Conservation (phyloP, 2,329 filamentous ascomycete species). For the Alternaria sp. region DNA sequence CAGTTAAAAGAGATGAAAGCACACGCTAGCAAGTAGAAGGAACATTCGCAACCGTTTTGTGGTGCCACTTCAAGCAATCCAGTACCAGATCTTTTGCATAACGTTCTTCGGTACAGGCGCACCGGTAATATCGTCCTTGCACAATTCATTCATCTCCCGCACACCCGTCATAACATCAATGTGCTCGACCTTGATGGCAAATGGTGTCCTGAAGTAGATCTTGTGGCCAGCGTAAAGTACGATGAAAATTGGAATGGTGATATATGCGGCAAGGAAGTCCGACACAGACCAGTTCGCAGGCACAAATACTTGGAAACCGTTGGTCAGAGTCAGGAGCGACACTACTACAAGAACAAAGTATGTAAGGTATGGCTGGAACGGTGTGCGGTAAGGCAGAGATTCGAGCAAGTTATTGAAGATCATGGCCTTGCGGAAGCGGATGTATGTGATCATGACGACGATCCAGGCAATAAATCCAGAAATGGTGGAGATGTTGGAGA, state of each 20-base stretch:
- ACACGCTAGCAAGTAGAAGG: no score
- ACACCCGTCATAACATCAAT: slow-evolving; percentile 45
- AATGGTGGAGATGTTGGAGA: slow-evolving; percentile 71
- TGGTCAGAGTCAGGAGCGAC: slow-evolving; percentile 40
- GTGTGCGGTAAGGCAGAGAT: slow-evolving; percentile 57
- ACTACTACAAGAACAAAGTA: slow-evolving; percentile 63
- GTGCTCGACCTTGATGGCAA: slow-evolving; percentile 33
- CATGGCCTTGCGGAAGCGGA: slow-evolving; percentile 61
- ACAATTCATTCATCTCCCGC: slow-evolving; percentile 46
- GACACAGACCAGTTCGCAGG: slow-evolving; percentile 50
- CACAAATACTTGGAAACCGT: slow-evolving; percentile 61
- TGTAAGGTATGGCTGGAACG: slow-evolving; percentile 61
- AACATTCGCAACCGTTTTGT: no score
- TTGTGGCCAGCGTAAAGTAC: slow-evolving; percentile 46
- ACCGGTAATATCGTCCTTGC: slow-evolving; percentile 35
- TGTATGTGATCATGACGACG: slow-evolving; percentile 62
- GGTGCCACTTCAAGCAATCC: slow-evolving; percentile 36
- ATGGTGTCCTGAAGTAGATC: slow-evolving; percentile 35
- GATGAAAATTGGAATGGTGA: slow-evolving; percentile 50
- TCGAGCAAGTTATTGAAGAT: slow-evolving; percentile 63
- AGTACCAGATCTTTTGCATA: slow-evolving; percentile 44
- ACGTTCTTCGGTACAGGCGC: slow-evolving; percentile 45
- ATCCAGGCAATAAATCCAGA: slow-evolving; percentile 64
- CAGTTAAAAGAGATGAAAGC: no score
- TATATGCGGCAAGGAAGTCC: slow-evolving; percentile 61